phyloP scores from a whole-genome alignment of 2,329 filamentous ascomycete genomes.

The Aureobasidium uvarum region DNA sequence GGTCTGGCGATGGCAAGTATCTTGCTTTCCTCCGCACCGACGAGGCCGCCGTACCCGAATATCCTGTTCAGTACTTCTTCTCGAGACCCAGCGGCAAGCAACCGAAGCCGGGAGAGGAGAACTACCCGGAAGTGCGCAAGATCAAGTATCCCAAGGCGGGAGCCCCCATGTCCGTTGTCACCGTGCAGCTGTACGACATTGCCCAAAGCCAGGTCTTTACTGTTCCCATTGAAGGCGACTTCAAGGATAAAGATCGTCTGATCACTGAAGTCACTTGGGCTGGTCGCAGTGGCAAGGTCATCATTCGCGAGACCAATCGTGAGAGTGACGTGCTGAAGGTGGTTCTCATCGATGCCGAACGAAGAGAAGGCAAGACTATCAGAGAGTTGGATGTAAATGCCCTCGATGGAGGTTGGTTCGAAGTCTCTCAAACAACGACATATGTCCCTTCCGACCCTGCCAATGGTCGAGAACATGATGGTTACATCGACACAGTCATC shows the following conservation, averaged over 20 bases:
- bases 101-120: conserved; percentile 70
- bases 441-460: conserved; percentile 81
- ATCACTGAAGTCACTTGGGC: conserved; percentile 95
- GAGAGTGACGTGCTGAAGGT: conserved; percentile 90
- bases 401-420: conserved; percentile 96
- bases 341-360: conserved; percentile 74
- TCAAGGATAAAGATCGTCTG: conserved; percentile 75
- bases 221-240: conserved; percentile 73
- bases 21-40: conserved; percentile 92
- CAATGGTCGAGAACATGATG: conserved; percentile 70
- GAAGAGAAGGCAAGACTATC: conserved; percentile 72
- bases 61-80: conserved; percentile 89
- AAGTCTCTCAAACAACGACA: conserved; percentile 80
- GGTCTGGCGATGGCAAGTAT: conserved; percentile 85
- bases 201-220: conserved; percentile 73
- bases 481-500: conserved; percentile 89
- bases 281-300: conserved; percentile 66
- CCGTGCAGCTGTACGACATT: conserved; percentile 85
- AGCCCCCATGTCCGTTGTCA: conserved; percentile 86
- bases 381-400: conserved; percentile 74
- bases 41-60: conserved; percentile 87
- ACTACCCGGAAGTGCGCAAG: conserved; percentile 82
- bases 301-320: conserved; percentile 90
- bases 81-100: conserved; percentile 74
- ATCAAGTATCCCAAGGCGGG: conserved; percentile 99